Evolutionary conservation across 192 early-diverging fungal genomes (phyloP).

Genomic region (Radiomyces spectabilis): DNA sequence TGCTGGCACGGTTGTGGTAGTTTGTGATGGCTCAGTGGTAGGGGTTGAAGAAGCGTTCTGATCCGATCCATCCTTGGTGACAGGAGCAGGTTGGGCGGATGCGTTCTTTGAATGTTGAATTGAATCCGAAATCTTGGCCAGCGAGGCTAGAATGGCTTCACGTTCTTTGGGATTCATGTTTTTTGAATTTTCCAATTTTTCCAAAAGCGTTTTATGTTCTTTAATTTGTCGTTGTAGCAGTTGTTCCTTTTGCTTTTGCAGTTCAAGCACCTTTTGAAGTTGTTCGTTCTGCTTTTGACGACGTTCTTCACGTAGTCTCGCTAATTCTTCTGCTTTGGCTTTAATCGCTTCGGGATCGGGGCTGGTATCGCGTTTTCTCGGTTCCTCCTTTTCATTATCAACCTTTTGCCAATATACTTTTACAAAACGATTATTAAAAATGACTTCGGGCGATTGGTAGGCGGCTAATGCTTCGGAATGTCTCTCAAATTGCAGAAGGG

Average conservation of each 20-base stretch:
- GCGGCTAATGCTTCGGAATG: conserved; percentile 55
- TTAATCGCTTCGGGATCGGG: conserved; percentile 25
- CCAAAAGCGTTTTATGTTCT: conserved; percentile 47
- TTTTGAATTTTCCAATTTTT: conserved; percentile 46
- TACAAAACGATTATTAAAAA: conserved; percentile 79
- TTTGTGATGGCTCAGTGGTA: conserved; percentile 17
- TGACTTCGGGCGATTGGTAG: conserved; percentile 60
- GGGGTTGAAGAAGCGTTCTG: background rate
- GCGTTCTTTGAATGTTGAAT: too few species aligned
- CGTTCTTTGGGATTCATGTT: too few species aligned
- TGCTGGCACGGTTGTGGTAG: conserved; percentile 10
- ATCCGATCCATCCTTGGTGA: background rate
- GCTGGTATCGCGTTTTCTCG: conserved; percentile 11
- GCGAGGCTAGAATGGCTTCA: conserved; percentile 33
- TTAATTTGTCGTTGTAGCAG: conserved; percentile 49
- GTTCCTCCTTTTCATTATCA: conserved; percentile 27
- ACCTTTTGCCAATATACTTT: conserved; percentile 64
- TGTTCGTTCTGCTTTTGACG: conserved; percentile 35
- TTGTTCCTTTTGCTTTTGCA: conserved; percentile 46
- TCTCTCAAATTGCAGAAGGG: conserved; percentile 51
- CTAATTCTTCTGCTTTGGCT: conserved; percentile 27
- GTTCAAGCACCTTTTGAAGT: conserved; percentile 35
- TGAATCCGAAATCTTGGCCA: conserved; percentile 23
- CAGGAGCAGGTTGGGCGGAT: too few species aligned
- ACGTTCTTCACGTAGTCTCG: conserved; percentile 31